A percentile compares a stretch with the other conserved stretches of the same genome.
Evolutionary conservation across 768 basidiomycete species (phyloP).

Genomic region (Rhizopogon rudus): DNA sequence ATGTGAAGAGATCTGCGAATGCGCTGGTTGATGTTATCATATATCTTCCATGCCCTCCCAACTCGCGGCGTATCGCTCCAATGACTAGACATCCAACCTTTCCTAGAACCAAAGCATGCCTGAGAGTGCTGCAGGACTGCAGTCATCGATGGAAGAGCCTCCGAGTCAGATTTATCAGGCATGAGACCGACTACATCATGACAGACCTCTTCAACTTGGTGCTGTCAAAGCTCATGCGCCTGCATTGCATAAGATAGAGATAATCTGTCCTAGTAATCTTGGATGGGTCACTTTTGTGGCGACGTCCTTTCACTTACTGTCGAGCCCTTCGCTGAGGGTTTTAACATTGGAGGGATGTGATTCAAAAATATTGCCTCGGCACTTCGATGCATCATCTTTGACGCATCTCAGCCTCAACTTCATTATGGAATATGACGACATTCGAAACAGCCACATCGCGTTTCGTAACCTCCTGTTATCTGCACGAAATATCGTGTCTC

Average conservation of each 20-base stretch:
- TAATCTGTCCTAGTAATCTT: background rate
- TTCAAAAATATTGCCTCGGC: background rate
- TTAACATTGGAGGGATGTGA: background rate
- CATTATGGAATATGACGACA: background rate
- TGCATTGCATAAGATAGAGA: background rate
- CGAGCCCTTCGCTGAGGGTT: background rate
- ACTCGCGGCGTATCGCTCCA: background rate
- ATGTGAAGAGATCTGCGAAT: background rate
- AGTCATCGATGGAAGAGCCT: background rate
- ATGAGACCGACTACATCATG: background rate
- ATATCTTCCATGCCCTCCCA: background rate
- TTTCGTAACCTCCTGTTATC: background rate
- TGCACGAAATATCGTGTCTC: background rate
- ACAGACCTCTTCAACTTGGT: background rate
- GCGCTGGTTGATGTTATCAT: background rate
- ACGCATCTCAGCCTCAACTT: background rate
- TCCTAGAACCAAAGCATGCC: background rate
- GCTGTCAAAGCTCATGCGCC: background rate
- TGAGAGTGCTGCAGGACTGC: background rate
- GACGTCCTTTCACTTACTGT: background rate
- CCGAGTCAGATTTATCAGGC: background rate
- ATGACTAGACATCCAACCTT: background rate
- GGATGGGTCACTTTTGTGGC: background rate
- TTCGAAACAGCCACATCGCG: background rate
- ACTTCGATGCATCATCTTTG: background rate